phyloP scores from a whole-genome alignment of 2,329 filamentous ascomycete genomes.

The Aschersonia sp. region DNA sequence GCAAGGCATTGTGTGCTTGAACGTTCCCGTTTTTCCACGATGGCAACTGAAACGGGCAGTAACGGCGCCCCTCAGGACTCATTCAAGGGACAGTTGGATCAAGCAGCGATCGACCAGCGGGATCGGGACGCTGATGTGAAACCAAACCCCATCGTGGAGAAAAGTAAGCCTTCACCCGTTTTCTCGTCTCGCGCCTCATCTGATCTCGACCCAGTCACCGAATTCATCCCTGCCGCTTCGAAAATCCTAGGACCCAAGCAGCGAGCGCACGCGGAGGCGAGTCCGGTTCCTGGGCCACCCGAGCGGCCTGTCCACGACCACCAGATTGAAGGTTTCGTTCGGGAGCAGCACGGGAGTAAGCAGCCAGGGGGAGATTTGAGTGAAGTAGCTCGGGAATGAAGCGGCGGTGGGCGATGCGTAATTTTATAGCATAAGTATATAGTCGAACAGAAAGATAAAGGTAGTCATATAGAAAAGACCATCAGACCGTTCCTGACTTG shows the following conservation, averaged over 20 bases:
- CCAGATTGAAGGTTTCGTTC: conserved; percentile 37
- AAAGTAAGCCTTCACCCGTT: conserved; percentile 17
- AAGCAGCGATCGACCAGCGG: conserved; percentile 21
- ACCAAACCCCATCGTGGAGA: conserved; percentile 24
- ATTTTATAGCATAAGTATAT: no score
- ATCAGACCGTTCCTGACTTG: no score
- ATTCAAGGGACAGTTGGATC: conserved; percentile 31
- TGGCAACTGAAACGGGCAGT: conserved; percentile 3
- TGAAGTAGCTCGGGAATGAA: conserved; percentile 4
- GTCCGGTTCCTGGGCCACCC: conserved; percentile 20
- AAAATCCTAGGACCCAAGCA: conserved; percentile 24
- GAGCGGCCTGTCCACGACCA: conserved; percentile 29
- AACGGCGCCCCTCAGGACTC: conserved; percentile 9
- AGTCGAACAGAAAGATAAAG: no score
- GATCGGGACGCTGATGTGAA: conserved; percentile 10
- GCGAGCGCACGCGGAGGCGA: conserved; percentile 8
- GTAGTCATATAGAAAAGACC: no score
- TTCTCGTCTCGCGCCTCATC: neutral
- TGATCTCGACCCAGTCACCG: conserved; percentile 17
- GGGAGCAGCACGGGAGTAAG: conserved; percentile 36
- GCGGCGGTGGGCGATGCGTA: no score
- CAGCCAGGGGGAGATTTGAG: conserved; percentile 10
- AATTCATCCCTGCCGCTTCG: conserved; percentile 27
- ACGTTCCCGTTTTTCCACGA: neutral
- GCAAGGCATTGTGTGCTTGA: no score